Percentiles rank a stretch among this genome's conserved stretches.
phyloP scores from a whole-genome alignment of 2,329 filamentous ascomycete species.

The Cercospora nicotianae region DNA sequence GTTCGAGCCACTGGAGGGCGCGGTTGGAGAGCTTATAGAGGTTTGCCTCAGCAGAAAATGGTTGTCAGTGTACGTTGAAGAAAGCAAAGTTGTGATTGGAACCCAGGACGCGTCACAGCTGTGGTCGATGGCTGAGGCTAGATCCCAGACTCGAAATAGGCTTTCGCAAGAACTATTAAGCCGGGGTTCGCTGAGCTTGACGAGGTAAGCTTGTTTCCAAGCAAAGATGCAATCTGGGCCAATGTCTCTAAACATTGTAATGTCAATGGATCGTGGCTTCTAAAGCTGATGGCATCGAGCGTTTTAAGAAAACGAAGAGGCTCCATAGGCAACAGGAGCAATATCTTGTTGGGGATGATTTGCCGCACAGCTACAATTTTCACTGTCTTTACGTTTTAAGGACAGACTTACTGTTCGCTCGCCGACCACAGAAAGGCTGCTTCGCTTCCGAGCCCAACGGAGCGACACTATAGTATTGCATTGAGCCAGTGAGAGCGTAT shows the following conservation, averaged over 20 bases:
- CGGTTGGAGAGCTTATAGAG: background rate
- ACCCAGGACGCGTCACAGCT: background rate
- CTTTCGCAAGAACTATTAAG: constrained; percentile 2
- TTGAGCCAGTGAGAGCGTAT: too few relatives aligned
- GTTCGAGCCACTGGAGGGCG: background rate
- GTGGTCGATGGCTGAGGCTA: background rate
- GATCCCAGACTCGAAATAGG: background rate
- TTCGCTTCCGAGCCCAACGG: background rate
- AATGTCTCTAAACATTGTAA: background rate
- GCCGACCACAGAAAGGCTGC: background rate
- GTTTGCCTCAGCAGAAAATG: background rate
- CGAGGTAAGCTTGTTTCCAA: background rate
- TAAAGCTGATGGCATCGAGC: background rate
- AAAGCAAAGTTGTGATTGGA: background rate
- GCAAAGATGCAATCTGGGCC: background rate
- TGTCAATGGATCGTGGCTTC: background rate
- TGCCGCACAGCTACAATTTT: background rate
- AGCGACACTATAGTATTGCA: background rate
- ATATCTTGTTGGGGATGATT: background rate
- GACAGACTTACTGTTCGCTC: background rate
- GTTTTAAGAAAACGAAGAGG: background rate
- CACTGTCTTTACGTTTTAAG: background rate
- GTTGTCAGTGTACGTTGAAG: background rate
- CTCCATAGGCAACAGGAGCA: background rate
- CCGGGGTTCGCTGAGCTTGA: background rate